phyloP scores from a whole-genome alignment of 352 stramenopile species.

The Phytophthora idaei region DNA sequence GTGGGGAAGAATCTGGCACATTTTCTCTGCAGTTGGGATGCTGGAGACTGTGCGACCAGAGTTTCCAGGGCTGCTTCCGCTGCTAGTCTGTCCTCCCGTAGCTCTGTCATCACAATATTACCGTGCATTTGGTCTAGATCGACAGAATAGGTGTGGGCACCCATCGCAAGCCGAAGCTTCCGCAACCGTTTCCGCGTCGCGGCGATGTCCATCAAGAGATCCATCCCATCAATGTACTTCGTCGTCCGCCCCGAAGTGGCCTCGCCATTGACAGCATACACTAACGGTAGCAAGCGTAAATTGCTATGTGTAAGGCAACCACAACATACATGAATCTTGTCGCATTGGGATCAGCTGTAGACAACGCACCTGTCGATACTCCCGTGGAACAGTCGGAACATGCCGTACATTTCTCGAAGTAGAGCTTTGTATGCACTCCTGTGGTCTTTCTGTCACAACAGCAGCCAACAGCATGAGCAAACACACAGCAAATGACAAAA shows the following conservation, averaged over 20 bases:
- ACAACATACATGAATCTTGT: background rate
- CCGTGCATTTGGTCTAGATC: conserved; percentile 8
- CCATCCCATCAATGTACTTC: conserved; percentile 53
- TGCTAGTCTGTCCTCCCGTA: conserved; percentile 17
- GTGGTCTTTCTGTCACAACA: conserved; percentile 40
- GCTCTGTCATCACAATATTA: conserved; percentile 6
- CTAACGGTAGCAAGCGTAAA: conserved; percentile 26
- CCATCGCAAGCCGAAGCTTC: conserved; percentile 47
- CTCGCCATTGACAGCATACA: background rate
- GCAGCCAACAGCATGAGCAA: conserved; percentile 1
- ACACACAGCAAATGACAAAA: background rate
- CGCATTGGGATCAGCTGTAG: background rate
- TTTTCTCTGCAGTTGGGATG: conserved; percentile 30
- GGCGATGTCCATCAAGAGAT: conserved; percentile 49
- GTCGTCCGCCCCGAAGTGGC: background rate
- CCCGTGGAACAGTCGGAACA: conserved; percentile 62
- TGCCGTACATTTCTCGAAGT: conserved; percentile 51
- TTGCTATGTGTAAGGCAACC: conserved; percentile 21
- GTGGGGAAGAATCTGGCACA: conserved; percentile 50
- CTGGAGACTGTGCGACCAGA: conserved; percentile 44
- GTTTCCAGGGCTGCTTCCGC: conserved; percentile 33
- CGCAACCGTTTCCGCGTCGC: conserved; percentile 44
- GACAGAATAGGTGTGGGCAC: conserved; percentile 7
- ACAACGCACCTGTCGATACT: conserved; percentile 46
- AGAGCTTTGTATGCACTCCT: conserved; percentile 41